Percentiles rank a stretch among this genome's conserved stretches.
Evolutionary conservation across 2,329 filamentous ascomycete genomes (phyloP).

Genomic region (Stemphylium beticola): DNA sequence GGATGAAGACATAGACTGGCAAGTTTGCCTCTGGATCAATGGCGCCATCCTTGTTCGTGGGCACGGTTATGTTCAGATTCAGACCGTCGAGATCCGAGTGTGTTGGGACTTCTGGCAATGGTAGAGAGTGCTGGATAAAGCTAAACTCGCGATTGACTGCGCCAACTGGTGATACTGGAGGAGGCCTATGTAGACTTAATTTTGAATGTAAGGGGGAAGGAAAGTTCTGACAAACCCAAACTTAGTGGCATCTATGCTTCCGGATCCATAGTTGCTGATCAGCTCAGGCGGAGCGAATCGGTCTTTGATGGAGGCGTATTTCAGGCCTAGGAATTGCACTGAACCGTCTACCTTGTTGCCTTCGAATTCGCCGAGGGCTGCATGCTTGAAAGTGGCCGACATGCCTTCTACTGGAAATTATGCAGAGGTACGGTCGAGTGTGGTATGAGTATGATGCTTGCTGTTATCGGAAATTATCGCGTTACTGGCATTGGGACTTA

Average conservation of each 20-base stretch:
- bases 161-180: slow-evolving; percentile 49
- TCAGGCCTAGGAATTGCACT: slow-evolving; percentile 47
- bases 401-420: slow-evolving; percentile 13
- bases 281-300: slow-evolving; percentile 46
- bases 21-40: slow-evolving; percentile 43
- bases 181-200: slow-evolving; percentile 20
- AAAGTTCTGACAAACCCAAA: slow-evolving; percentile 40
- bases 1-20: slow-evolving; percentile 61
- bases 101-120: slow-evolving; percentile 42
- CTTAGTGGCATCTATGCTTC: slow-evolving; percentile 41
- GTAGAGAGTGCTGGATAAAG: slow-evolving; percentile 57
- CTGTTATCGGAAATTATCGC: background rate
- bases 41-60: slow-evolving; percentile 32
- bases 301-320: slow-evolving; percentile 48
- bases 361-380: slow-evolving; percentile 30
- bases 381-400: slow-evolving; percentile 30
- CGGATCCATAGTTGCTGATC: slow-evolving; percentile 30
- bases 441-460: background rate
- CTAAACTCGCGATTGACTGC: slow-evolving; percentile 56
- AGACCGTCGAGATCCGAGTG: slow-evolving; percentile 59
- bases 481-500: background rate
- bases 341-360: slow-evolving; percentile 34
- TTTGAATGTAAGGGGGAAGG: too few relatives aligned
- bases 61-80: slow-evolving; percentile 60
- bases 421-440: background rate